A percentile compares a stretch with the other conserved stretches of the same genome.
Conservation (phyloP, 2,329 filamentous ascomycete genomes). For the Penicillium sp. region DNA sequence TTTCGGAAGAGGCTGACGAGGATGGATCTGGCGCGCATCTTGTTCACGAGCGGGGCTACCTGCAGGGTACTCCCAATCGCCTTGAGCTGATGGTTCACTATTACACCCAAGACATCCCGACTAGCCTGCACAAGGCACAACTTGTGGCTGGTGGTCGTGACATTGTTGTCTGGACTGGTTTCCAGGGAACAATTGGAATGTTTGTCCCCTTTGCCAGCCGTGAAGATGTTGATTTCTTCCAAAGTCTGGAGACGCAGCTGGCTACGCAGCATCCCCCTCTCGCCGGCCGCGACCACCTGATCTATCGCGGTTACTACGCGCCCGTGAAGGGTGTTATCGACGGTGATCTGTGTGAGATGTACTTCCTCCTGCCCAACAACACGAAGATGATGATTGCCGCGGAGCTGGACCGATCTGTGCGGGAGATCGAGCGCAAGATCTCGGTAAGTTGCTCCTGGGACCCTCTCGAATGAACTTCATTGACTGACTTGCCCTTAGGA, state of each 20-base stretch:
- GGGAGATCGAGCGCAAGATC: conserved; percentile 96
- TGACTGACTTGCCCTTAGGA: conserved; percentile 41
- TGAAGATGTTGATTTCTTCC: conserved; percentile 97
- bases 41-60: conserved; percentile 84
- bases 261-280: conserved; percentile 83
- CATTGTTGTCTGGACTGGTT: conserved; percentile 86
- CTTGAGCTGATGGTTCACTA: conserved; percentile 84
- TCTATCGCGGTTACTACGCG: conserved; percentile 93
- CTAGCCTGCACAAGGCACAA: conserved; percentile 82
- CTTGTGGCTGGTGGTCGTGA: conserved; percentile 90
- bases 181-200: conserved; percentile 92
- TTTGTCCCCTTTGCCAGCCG: conserved; percentile 88
- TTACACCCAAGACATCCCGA: conserved; percentile 89
- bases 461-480: neutral
- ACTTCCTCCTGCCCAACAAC: conserved; percentile 77
- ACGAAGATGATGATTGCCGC: conserved; percentile 94
- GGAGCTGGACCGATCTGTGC: conserved; percentile 84
- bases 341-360: conserved; percentile 93
- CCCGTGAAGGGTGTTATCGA: conserved; percentile 97
- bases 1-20: conserved; percentile 87
- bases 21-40: conserved; percentile 87
- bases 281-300: conserved; percentile 89
- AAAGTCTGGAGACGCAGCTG: conserved; percentile 85
- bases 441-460: conserved; percentile 52
- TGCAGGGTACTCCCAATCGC: conserved; percentile 84